Base-by-base conservation (phyloP, 768 basidiomycete genomes). In the Austroboletus eburneus region DNA sequence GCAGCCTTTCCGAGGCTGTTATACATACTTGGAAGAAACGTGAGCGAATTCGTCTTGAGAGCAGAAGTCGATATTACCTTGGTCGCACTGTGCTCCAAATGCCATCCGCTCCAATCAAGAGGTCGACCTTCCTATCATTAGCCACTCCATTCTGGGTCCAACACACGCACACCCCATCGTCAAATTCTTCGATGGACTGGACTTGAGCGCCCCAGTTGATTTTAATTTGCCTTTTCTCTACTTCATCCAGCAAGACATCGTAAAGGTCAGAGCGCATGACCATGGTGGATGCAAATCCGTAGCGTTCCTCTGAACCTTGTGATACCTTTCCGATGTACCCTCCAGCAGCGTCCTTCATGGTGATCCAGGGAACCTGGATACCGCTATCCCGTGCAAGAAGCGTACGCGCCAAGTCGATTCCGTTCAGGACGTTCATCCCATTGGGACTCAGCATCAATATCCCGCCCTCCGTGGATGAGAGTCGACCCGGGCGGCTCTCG, bases 51-150 rank as follows among this genome's bases (percentile, higher is more conserved):
- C 27, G 14, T n/a, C n/a, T 8, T 14, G 5, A 9, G 27, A 35
- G 21, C 23, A 39, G 8, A 8, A 12, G 27, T 21, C 7, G 22
- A 22, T 17, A 13, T 46, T 46, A 60, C 63, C 50, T 63, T 22
- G 56, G 38, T 32, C 60, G 56, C 16, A 58, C 63, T 9, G 39
- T 50, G 23, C 64, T 63, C 65, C 64, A 67, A 16, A 66, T 62
- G 4, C 62, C 60, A 22, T 66, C 64, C 27, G 63, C 64, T 30
- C 63, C 64, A 17, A 64, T 49, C 34, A 65, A 42, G 14, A 65
- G 60, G 45, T 66, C 65, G n/a, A 46, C 63, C 49, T 56, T 59
- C 49, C 47, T 59, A 43, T 62, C 50, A 33, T 62, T 45, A 12
- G 13, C 8, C 16, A 39, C 22, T 32, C 53, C 62, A 7, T 46